These are phyloP conservation scores for Suhomyces sp. DNA, from an alignment of 805 yeast species.

Conservation along the genomic window DNA sequence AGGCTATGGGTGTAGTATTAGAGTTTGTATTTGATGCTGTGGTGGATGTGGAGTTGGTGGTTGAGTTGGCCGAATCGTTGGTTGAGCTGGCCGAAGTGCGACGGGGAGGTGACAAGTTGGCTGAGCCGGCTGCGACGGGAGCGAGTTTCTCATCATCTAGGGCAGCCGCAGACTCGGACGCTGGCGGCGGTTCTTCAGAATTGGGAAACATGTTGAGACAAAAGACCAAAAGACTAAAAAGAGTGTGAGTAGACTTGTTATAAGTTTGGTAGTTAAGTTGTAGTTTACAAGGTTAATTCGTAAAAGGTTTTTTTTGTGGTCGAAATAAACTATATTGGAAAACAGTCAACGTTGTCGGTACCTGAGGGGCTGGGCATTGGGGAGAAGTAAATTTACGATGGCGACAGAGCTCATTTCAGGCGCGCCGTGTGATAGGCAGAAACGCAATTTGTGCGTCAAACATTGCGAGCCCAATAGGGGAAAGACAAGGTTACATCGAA, in stretches of 20 bases:
- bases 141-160: not conserved
- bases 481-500: not conserved
- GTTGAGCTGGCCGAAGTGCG: not conserved
- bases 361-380: constrained; percentile 5
- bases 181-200: constrained; percentile 4
- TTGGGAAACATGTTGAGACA: not conserved
- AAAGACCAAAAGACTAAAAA: not conserved
- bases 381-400: constrained; percentile 5
- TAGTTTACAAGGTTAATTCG: not conserved
- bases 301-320: not conserved
- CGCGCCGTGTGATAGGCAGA: constrained; percentile 1
- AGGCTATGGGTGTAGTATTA: not conserved
- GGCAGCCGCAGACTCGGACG: not conserved
- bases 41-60: not conserved
- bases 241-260: not conserved
- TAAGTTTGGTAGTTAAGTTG: not conserved
- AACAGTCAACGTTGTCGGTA: not conserved
- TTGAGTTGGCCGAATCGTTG: not conserved
- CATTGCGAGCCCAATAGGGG: not conserved
- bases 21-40: not conserved
- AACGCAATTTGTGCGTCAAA: not conserved
- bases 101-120: not conserved
- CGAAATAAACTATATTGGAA: not conserved
- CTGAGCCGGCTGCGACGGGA: not conserved
- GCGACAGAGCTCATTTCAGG: not conserved